Conservation (phyloP, 192 early-diverging fungal genomes). For the Coemansia reversa region DNA sequence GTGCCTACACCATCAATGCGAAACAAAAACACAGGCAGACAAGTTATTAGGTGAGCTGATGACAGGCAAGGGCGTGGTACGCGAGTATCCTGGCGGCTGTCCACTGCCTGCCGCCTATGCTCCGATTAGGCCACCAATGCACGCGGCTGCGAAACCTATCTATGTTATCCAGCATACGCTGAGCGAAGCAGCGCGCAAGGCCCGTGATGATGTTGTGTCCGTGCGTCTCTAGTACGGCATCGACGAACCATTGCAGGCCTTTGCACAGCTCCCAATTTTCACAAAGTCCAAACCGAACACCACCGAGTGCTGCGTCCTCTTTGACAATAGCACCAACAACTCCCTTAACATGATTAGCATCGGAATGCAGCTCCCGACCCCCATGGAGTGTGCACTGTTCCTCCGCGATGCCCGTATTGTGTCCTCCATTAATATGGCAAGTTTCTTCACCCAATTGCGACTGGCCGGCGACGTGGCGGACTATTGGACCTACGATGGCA, state of each 20-base stretch:
- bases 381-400: conserved; percentile 12
- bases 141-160: background rate
- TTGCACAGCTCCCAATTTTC: conserved; percentile 15
- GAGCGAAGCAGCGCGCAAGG: conserved; percentile 8
- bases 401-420: background rate
- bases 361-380: conserved; percentile 20
- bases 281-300: conserved; percentile 21
- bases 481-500: conserved; percentile 17
- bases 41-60: background rate
- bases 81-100: conserved; percentile 20
- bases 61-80: conserved; percentile 1
- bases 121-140: conserved; percentile 22
- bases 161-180: conserved; percentile 14
- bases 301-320: conserved; percentile 9
- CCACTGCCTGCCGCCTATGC: conserved; percentile 18
- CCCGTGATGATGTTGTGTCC: background rate
- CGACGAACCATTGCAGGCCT: conserved; percentile 11
- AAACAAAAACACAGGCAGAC: background rate
- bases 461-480: background rate
- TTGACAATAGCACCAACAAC: conserved; percentile 19
- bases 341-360: conserved; percentile 24
- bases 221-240: conserved; percentile 16
- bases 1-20: background rate
- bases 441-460: conserved; percentile 9
- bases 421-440: background rate